phyloP scores from a whole-genome alignment of 257 asterid species.

The Eustoma russellianum region DNA sequence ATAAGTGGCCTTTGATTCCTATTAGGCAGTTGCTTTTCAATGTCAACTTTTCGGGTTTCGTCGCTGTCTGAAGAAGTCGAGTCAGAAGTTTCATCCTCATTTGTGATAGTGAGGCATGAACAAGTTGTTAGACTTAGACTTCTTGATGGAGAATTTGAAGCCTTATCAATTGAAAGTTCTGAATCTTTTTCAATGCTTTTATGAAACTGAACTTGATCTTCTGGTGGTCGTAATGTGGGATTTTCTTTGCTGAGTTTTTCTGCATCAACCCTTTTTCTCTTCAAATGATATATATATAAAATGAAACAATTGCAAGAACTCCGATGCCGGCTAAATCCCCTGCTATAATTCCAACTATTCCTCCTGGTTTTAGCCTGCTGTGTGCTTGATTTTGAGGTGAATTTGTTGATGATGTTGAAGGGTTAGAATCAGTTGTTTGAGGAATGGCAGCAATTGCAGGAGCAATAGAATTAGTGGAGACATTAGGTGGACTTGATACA shows the following conservation, averaged over 20 bases:
- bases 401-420: conserved; percentile 16
- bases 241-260: conserved; percentile 9
- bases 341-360: conserved; percentile 51
- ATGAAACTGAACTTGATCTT: too few species aligned
- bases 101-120: conserved; percentile 41
- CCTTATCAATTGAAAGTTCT: conserved; percentile 21
- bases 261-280: conserved; percentile 24
- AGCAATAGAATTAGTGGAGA: conserved; percentile 31
- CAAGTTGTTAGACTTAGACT: conserved; percentile 28
- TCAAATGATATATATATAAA: conserved; percentile 41
- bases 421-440: conserved; percentile 28
- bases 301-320: conserved; percentile 41
- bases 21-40: conserved; percentile 14
- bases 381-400: conserved; percentile 22
- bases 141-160: conserved; percentile 2
- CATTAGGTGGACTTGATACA: conserved; percentile 48
- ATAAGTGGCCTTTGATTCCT: conserved; percentile 37
- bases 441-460: conserved; percentile 95
- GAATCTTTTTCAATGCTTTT: conserved; percentile 31
- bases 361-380: conserved; percentile 49
- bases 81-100: conserved; percentile 53
- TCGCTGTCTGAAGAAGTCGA: conserved; percentile 52
- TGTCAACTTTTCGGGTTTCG: conserved; percentile 13
- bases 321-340: conserved; percentile 70
- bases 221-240: conserved; percentile 4